Conservation (phyloP, 1,284 basidiomycete genomes). For the Pseudozyma sp. region DNA sequence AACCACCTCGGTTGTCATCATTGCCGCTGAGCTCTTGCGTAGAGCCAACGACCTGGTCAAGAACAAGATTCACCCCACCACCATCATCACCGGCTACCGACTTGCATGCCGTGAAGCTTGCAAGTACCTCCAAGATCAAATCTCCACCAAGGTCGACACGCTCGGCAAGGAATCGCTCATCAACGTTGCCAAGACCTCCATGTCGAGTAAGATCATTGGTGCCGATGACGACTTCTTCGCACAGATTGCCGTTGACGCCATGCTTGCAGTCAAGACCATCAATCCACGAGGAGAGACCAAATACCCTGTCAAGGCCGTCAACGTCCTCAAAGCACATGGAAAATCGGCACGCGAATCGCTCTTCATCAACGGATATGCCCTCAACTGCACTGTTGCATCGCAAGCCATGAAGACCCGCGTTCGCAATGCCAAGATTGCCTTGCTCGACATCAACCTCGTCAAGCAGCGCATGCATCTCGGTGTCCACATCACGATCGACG, state of each 20-base stretch:
- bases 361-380: slow-evolving; percentile 94
- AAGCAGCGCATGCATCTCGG: slow-evolving; percentile 98
- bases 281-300: slow-evolving; percentile 96
- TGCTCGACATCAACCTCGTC: slow-evolving; percentile 97
- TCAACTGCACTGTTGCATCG: slow-evolving; percentile 98
- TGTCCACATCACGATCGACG: slow-evolving; percentile 94
- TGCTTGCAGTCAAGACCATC: slow-evolving; percentile 95
- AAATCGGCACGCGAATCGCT: slow-evolving; percentile 94
- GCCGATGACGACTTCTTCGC: slow-evolving; percentile 98
- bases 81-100: slow-evolving; percentile 98
- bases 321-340: slow-evolving; percentile 98
- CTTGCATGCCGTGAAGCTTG: slow-evolving; percentile 97
- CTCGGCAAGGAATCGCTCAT: slow-evolving; percentile 91
- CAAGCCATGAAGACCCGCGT: slow-evolving; percentile 99
- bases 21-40: slow-evolving; percentile 93
- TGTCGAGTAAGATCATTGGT: slow-evolving; percentile 99
- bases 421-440: slow-evolving; percentile 93
- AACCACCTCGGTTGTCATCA: slow-evolving; percentile 97
- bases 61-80: slow-evolving; percentile 98
- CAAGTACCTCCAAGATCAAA: slow-evolving; percentile 97
- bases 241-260: slow-evolving; percentile 97
- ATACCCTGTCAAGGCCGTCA: slow-evolving; percentile 99
- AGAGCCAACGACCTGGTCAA: slow-evolving; percentile 98
- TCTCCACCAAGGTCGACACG: slow-evolving; percentile 92
- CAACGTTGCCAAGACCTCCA: slow-evolving; percentile 97